phyloP scores from a whole-genome alignment of 2,329 filamentous ascomycete species.

The Monosporascus sp. region DNA sequence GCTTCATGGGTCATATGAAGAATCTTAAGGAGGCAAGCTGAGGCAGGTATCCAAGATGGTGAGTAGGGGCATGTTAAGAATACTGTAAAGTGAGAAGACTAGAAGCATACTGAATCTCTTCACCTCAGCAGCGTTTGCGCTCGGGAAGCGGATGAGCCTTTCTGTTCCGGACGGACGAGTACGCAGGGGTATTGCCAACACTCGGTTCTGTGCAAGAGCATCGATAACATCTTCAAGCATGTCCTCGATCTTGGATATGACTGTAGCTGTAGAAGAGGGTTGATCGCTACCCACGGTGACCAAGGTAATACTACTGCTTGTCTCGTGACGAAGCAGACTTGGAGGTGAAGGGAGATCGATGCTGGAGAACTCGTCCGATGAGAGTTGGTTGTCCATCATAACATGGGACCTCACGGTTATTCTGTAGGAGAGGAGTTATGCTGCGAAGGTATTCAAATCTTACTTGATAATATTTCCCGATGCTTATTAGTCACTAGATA shows the following conservation, averaged over 20 bases:
- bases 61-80: conserved; percentile 2
- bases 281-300: too few relatives aligned
- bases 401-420: too few relatives aligned
- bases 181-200: conserved; percentile 43
- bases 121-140: conserved; percentile 7
- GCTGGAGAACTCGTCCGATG: too few relatives aligned
- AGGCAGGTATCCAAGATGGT: not conserved
- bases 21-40: conserved; percentile 53
- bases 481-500: too few relatives aligned
- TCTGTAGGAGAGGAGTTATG: too few relatives aligned
- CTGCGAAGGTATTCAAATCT: too few relatives aligned
- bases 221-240: conserved; percentile 49
- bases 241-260: conserved; percentile 49
- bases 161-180: conserved; percentile 26
- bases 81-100: not conserved
- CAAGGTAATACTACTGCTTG: too few relatives aligned
- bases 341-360: too few relatives aligned
- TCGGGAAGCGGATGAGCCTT: conserved; percentile 18
- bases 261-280: conserved; percentile 11
- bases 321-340: too few relatives aligned
- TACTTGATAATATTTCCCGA: too few relatives aligned
- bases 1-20: conserved; percentile 56
- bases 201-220: conserved; percentile 37
- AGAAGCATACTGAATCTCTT: conserved; percentile 26
- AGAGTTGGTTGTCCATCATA: too few relatives aligned